Conservation (phyloP, 148 eudicot species). For the Chenopodium formosanum region DNA sequence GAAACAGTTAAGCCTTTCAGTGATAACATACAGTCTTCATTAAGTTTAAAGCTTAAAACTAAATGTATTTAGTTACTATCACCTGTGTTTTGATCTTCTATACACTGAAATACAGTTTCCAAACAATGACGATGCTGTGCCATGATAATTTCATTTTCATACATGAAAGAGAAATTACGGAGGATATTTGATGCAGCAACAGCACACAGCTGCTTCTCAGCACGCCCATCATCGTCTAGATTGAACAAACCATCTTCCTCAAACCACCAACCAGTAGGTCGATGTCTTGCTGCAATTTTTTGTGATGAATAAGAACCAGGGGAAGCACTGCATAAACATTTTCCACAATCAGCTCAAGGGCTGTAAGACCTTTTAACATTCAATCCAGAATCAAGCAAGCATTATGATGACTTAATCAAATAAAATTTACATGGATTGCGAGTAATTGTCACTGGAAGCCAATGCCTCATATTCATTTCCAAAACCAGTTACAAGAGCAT, state of each 20-base stretch:
- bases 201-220: conserved; percentile 93
- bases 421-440: conserved; percentile 48
- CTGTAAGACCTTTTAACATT: neutral
- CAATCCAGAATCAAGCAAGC: neutral
- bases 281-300: conserved; percentile 43
- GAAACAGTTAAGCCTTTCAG: neutral
- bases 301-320: conserved; percentile 52
- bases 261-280: conserved; percentile 79
- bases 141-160: conserved; percentile 88
- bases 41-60: neutral
- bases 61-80: neutral
- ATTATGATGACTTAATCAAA: neutral
- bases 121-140: conserved; percentile 89
- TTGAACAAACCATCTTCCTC: conserved; percentile 96
- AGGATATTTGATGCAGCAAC: conserved; percentile 93
- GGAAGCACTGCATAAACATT: conserved; percentile 42
- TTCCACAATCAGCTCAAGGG: conserved; percentile 22
- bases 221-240: conserved; percentile 88
- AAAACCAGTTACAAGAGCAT: conserved; percentile 81
- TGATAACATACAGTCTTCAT: neutral
- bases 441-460: conserved; percentile 40
- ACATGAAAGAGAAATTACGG: conserved; percentile 93
- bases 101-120: conserved; percentile 83
- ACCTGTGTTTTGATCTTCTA: conserved; percentile 83
- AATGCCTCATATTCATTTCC: conserved; percentile 74